These are phyloP conservation scores for Fraxinus latifolia DNA, from an alignment of 305 asterid species.

Conservation along the genomic window DNA sequence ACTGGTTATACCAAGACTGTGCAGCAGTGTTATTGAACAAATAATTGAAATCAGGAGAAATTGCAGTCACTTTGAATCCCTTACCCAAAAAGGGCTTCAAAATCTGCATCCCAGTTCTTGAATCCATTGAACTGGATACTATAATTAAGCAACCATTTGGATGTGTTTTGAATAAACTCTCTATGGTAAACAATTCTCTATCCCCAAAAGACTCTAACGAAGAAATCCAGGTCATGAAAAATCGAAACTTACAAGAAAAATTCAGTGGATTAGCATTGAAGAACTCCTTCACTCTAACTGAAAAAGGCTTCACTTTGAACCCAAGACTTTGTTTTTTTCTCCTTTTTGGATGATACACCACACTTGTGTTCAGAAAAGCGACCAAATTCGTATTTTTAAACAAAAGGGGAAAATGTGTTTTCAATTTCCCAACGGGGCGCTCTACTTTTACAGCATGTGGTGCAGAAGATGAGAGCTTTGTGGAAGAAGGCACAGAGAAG, in stretches of 20 bases:
- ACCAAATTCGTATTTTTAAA: constrained; percentile 41
- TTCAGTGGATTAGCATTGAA: constrained; percentile 32
- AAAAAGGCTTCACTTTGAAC: constrained; percentile 37
- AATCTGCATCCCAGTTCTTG: constrained; percentile 45
- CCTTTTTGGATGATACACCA: constrained; percentile 22
- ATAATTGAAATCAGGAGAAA: constrained; percentile 71
- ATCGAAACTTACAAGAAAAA: constrained; percentile 52
- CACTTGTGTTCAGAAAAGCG: constrained; percentile 25
- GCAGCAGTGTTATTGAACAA: constrained; percentile 71
- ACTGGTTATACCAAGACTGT: constrained; percentile 51
- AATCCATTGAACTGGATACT: constrained; percentile 67
- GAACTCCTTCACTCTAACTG: constrained; percentile 51
- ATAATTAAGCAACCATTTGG: constrained; percentile 69
- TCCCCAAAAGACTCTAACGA: constrained; percentile 50
- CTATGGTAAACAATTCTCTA: constrained; percentile 49
- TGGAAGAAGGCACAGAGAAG: constrained; percentile 31
- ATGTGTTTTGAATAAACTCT: constrained; percentile 64
- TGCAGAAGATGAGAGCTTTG: constrained; percentile 29
- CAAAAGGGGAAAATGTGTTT: constrained; percentile 37
- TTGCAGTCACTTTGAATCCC: constrained; percentile 56
- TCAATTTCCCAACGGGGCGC: constrained; percentile 26
- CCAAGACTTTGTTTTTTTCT: constrained; percentile 31
- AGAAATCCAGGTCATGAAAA: constrained; percentile 95
- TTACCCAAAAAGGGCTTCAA: constrained; percentile 50
- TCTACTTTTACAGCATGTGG: constrained; percentile 35